Evolutionary conservation across 2,329 filamentous ascomycete genomes (phyloP).

Genomic region (Botryotinia globosa): DNA sequence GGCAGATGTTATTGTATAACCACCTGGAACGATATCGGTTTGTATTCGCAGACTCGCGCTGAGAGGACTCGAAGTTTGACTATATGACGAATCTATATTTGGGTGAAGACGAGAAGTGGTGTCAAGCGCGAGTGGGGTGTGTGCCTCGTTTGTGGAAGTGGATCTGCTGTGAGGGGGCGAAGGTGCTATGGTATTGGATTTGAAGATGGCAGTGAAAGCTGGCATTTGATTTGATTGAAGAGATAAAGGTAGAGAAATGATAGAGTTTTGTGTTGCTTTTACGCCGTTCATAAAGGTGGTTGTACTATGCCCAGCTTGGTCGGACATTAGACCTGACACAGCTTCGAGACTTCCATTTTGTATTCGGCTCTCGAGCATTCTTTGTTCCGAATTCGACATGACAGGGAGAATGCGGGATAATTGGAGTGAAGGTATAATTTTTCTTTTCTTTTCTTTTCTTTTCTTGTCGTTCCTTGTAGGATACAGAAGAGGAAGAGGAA

Average conservation of each 20-base stretch:
- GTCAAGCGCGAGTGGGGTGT: slow-evolving; percentile 30
- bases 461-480: not conserved
- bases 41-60: slow-evolving; percentile 39
- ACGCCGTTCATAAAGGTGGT: not conserved
- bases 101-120: slow-evolving; percentile 28
- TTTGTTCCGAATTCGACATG: slow-evolving; percentile 15
- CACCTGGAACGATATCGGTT: slow-evolving; percentile 39
- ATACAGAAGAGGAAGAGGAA: too few species aligned
- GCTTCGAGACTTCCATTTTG: slow-evolving; percentile 13
- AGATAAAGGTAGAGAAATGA: slow-evolving; percentile 1
- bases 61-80: slow-evolving; percentile 29
- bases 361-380: slow-evolving; percentile 4
- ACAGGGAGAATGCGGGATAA: not conserved
- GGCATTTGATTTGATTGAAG: slow-evolving; percentile 10
- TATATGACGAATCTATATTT: slow-evolving; percentile 20
- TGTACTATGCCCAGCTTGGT: not conserved
- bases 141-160: slow-evolving; percentile 18
- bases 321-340: slow-evolving; percentile 4
- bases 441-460: not conserved
- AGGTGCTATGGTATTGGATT: slow-evolving; percentile 43
- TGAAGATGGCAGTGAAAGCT: slow-evolving; percentile 34
- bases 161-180: slow-evolving; percentile 35
- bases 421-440: not conserved
- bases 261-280: slow-evolving; percentile 5
- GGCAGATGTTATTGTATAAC: slow-evolving; percentile 32